These are phyloP conservation scores for Dryadomyces sulphureus DNA, from an alignment of 2,329 filamentous ascomycete species.

Conservation along the genomic window DNA sequence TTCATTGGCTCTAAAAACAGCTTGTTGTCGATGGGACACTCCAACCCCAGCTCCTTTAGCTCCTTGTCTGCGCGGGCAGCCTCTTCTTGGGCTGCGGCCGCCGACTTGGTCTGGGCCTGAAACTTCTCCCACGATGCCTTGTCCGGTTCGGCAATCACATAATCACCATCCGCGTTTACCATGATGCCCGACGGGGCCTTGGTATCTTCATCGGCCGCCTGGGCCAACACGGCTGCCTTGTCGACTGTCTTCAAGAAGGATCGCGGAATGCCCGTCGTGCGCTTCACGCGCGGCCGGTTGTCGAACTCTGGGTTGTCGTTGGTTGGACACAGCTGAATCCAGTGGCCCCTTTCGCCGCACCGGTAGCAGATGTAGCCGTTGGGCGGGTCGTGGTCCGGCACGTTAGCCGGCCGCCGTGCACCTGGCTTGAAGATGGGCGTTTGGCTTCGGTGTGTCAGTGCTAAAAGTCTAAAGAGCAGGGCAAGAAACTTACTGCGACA, in stretches of 20 bases:
- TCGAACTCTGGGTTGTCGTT: conserved; percentile 96
- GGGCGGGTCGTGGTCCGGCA: conserved; percentile 86
- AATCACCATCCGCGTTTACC: conserved; percentile 95
- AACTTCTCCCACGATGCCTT: conserved; percentile 94
- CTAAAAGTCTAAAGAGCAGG: background rate
- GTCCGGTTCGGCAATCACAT: conserved; percentile 90
- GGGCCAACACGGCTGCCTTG: conserved; percentile 62
- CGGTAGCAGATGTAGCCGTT: conserved; percentile 93
- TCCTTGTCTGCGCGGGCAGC: conserved; percentile 69
- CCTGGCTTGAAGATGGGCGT: conserved; percentile 46
- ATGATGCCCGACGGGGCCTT: conserved; percentile 83
- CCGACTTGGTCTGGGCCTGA: conserved; percentile 82
- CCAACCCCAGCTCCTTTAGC: conserved; percentile 72
- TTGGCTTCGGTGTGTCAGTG: conserved; percentile 33
- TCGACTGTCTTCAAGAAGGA: conserved; percentile 94
- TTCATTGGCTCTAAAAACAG: conserved; percentile 98
- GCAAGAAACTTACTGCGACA: conserved; percentile 53
- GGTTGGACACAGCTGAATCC: conserved; percentile 97
- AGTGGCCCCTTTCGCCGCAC: conserved; percentile 95
- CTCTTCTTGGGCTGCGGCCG: conserved; percentile 68
- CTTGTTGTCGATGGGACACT: conserved; percentile 93
- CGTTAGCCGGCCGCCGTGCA: conserved; percentile 53
- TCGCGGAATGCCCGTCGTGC: conserved; percentile 89
- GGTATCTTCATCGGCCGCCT: conserved; percentile 61
- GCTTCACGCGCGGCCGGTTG: conserved; percentile 81